phyloP scores from a whole-genome alignment of 169 alveolate species.

The Plasmodium cynomolgi region DNA sequence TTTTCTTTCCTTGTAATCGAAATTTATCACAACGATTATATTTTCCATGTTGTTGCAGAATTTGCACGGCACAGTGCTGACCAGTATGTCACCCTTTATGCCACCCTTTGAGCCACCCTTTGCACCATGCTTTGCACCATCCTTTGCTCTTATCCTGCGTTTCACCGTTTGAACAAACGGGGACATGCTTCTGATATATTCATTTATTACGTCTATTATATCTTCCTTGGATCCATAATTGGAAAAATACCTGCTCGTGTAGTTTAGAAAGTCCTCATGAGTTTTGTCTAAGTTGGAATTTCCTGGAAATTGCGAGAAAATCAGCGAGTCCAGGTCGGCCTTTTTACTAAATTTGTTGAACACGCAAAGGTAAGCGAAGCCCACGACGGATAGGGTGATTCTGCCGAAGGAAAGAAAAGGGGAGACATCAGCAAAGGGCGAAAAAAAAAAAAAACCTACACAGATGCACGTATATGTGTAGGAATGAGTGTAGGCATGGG shows the following conservation, averaged over 20 bases:
- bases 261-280: conserved; percentile 32
- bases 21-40: conserved; percentile 65
- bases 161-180: conserved; percentile 17
- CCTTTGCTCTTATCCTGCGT: conserved; percentile 3
- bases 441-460: background rate
- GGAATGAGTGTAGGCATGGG: background rate
- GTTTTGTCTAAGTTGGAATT: conserved; percentile 31
- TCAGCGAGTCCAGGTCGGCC: conserved; percentile 50
- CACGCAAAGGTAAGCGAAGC: conserved; percentile 35
- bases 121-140: background rate
- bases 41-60: conserved; percentile 68
- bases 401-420: conserved; percentile 5
- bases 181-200: conserved; percentile 14
- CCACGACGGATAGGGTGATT: conserved; percentile 21
- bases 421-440: background rate
- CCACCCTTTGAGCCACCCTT: background rate
- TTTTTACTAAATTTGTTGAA: conserved; percentile 41
- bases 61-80: conserved; percentile 50
- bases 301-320: conserved; percentile 57
- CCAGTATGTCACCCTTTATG: conserved; percentile 13
- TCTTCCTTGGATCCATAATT: conserved; percentile 26
- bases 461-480: background rate
- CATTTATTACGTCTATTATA: conserved; percentile 30
- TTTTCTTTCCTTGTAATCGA: conserved; percentile 72
- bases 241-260: conserved; percentile 19